phyloP scores from a whole-genome alignment of 73 alveolate species.

The Paramecium primaurelia region DNA sequence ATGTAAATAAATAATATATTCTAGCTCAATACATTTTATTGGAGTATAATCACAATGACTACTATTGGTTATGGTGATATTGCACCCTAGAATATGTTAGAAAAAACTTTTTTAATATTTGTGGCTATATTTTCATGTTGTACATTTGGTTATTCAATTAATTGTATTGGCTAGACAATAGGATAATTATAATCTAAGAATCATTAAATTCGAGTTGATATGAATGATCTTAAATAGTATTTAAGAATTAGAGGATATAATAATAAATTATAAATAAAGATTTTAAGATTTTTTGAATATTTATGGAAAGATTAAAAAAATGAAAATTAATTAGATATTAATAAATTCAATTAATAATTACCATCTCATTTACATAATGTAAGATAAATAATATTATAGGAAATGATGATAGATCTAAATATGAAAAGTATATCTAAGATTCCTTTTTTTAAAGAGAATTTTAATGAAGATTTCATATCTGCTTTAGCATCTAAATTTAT shows the following conservation, averaged over 20 bases:
- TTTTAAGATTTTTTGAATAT: not conserved
- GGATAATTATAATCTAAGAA: not conserved
- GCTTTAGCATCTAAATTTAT: not conserved
- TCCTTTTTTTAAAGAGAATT: constrained; percentile 6
- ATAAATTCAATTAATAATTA: not conserved
- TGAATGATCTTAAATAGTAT: constrained; percentile 2
- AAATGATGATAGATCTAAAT: constrained; percentile 26
- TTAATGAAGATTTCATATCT: not conserved
- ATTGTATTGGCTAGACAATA: constrained; percentile 18
- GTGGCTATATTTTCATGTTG: constrained; percentile 54
- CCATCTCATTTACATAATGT: not conserved
- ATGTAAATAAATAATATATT: not conserved
- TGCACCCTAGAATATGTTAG: not conserved
- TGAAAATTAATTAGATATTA: not conserved
- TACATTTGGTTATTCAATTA: constrained; percentile 50
- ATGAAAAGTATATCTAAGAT: constrained; percentile 5
- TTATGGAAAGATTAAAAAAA: not conserved
- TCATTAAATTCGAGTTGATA: not conserved
- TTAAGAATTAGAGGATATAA: constrained; percentile 36
- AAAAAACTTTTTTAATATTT: constrained; percentile 14
- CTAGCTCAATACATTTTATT: constrained; percentile 30
- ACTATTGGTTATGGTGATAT: constrained; percentile 63
- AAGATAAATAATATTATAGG: not conserved
- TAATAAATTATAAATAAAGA: not conserved
- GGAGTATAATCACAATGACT: constrained; percentile 56